Conservation (phyloP, 345 rosid species). For the Melaleuca alternifolia region DNA sequence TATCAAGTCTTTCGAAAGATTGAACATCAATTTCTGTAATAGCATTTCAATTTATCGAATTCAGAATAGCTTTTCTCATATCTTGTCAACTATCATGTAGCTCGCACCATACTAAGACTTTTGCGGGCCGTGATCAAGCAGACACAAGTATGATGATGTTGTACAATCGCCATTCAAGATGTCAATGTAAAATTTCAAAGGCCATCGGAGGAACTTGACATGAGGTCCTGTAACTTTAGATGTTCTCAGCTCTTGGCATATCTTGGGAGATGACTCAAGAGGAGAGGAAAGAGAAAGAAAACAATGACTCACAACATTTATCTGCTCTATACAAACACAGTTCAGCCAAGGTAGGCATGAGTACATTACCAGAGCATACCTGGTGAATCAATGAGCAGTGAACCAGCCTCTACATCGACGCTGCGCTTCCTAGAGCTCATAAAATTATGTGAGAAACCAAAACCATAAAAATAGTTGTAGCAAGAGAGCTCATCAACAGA, state of each 20-base stretch:
- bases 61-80: neutral
- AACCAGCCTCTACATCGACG: neutral
- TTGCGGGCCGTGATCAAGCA: neutral
- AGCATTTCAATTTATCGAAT: neutral
- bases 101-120: neutral
- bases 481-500: slow-evolving; percentile 10
- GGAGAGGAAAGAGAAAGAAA: neutral
- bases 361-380: neutral
- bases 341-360: neutral
- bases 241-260: neutral
- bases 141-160: neutral
- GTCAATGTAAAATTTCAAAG: neutral
- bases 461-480: neutral
- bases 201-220: neutral
- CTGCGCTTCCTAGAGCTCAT: neutral
- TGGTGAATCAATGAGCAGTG: neutral
- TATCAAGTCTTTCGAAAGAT: neutral
- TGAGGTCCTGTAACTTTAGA: neutral
- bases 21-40: neutral
- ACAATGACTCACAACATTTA: neutral
- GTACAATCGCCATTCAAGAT: neutral
- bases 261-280: neutral
- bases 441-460: neutral
- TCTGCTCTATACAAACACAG: neutral
- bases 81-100: neutral